These are phyloP conservation scores for Calonectria multiphialidica DNA, from an alignment of 2,329 filamentous ascomycete species.

Conservation along the genomic window DNA sequence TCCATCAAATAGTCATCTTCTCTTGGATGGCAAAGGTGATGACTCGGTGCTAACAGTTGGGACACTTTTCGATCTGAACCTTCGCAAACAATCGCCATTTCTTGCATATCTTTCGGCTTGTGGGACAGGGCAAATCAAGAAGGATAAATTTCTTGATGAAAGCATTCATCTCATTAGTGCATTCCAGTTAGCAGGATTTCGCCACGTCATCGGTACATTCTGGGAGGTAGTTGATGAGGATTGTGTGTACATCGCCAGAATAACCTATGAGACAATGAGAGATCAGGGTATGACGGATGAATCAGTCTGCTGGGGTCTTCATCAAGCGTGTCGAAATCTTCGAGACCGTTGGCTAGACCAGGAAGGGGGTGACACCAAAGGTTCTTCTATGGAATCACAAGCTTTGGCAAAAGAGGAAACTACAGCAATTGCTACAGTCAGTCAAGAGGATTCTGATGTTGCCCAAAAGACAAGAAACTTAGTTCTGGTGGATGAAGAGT, in stretches of 20 bases:
- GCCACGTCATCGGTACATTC: background rate
- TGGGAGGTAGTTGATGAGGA: background rate
- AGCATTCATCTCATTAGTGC: background rate
- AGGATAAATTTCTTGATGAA: background rate
- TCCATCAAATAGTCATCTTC: background rate
- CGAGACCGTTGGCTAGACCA: background rate
- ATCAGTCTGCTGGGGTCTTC: background rate
- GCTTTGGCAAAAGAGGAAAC: background rate
- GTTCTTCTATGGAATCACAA: background rate
- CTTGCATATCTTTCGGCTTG: slow-evolving; percentile 3
- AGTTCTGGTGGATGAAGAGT: background rate
- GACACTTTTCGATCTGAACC: background rate
- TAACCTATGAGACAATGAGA: background rate
- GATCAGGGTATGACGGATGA: background rate
- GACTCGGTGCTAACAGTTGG: background rate
- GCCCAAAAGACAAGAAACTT: background rate
- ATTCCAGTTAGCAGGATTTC: background rate
- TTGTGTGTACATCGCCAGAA: background rate
- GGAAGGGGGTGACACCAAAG: background rate
- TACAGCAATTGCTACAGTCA: background rate
- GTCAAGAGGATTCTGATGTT: background rate
- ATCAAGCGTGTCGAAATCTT: background rate
- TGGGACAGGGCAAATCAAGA: background rate
- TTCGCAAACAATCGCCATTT: background rate
- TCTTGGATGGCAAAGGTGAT: background rate